These are phyloP conservation scores for Aspergillus sojae DNA, from an alignment of 2,329 filamentous ascomycete species.

Conservation along the genomic window DNA sequence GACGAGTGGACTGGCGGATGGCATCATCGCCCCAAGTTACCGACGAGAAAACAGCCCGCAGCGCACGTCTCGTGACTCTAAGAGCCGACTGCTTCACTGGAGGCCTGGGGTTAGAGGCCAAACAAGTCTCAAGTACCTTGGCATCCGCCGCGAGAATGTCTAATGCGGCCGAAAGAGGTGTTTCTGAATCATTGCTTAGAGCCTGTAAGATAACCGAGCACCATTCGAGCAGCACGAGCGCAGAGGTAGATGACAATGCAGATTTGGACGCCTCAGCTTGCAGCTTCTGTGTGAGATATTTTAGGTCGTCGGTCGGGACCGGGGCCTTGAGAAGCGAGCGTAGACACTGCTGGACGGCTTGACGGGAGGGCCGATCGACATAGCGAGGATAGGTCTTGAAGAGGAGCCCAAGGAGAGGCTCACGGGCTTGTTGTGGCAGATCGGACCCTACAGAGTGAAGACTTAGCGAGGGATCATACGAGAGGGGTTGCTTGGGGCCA, in stretches of 20 bases:
- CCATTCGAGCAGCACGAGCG: constrained; percentile 92
- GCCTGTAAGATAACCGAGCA: constrained; percentile 76
- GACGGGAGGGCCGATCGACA: constrained; percentile 78
- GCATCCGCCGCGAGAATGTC: constrained; percentile 72
- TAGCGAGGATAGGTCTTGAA: constrained; percentile 89
- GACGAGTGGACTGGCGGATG: constrained; percentile 64
- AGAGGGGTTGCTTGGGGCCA: constrained; percentile 10
- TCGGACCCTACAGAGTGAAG: constrained; percentile 31
- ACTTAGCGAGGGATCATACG: constrained; percentile 17
- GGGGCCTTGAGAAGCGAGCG: constrained; percentile 64
- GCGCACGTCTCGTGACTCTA: constrained; percentile 74
- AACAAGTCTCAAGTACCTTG: constrained; percentile 74
- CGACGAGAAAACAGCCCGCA: constrained; percentile 71
- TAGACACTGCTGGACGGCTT: constrained; percentile 81
- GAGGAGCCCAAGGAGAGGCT: constrained; percentile 67
- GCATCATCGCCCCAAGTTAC: constrained; percentile 61
- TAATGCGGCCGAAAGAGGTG: constrained; percentile 57
- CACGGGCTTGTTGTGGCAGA: constrained; percentile 33
- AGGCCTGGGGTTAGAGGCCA: constrained; percentile 65
- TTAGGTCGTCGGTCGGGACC: constrained; percentile 51
- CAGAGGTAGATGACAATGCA: constrained; percentile 75
- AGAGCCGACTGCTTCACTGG: constrained; percentile 73
- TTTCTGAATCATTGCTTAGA: constrained; percentile 67
- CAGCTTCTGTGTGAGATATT: constrained; percentile 67
- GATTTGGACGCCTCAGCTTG: constrained; percentile 74